Evolutionary conservation across 1,284 basidiomycete genomes (phyloP).

Genomic region (Heterobasidion parviporum): DNA sequence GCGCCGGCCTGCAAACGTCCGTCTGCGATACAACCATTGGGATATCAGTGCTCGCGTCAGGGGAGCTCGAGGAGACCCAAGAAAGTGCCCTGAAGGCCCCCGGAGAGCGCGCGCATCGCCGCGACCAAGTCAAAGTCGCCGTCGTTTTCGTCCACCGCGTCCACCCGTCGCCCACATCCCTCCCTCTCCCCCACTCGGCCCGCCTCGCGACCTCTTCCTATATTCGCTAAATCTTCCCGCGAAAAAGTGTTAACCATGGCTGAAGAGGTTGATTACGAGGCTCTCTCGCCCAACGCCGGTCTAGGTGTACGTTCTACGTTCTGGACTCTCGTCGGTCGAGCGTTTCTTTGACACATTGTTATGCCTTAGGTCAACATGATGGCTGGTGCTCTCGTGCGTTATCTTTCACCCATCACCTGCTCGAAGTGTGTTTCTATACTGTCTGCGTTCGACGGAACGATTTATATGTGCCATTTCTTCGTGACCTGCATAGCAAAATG

Average conservation of each 20-base stretch:
- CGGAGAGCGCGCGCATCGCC: too few relatives aligned
- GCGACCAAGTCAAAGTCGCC: too few relatives aligned
- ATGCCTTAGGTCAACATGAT: constrained; percentile 85
- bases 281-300: constrained; percentile 67
- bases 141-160: neutral
- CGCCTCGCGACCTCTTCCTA: neutral
- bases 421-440: neutral
- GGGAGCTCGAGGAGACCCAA: neutral
- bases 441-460: neutral
- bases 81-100: too few relatives aligned
- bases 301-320: constrained; percentile 32
- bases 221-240: neutral
- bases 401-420: neutral
- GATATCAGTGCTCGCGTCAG: too few relatives aligned
- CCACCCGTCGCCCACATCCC: too few relatives aligned
- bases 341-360: constrained; percentile 1
- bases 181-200: too few relatives aligned
- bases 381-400: constrained; percentile 86
- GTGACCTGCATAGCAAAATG: too few relatives aligned
- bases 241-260: constrained; percentile 14
- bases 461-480: too few relatives aligned
- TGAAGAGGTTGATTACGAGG: constrained; percentile 71
- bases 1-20: too few relatives aligned
- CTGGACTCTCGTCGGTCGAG: neutral
- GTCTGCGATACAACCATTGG: too few relatives aligned